These are phyloP conservation scores for Helianthus tuberosus DNA, from an alignment of 129 eudicot species.

Conservation along the genomic window DNA sequence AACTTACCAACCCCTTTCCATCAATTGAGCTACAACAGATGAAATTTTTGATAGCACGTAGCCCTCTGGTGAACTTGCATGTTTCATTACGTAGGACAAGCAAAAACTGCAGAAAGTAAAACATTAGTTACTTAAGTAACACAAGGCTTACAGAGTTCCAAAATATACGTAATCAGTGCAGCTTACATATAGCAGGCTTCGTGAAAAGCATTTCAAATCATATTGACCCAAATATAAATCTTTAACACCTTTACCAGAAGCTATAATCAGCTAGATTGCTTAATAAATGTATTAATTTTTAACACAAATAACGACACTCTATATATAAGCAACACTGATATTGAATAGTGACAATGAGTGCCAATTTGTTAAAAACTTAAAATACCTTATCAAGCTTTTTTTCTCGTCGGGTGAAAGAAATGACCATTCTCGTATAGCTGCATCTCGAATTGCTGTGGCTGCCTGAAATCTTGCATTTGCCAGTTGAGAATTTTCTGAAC, in stretches of 20 bases:
- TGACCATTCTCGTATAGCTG: constrained; percentile 92
- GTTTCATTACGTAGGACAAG: constrained; percentile 75
- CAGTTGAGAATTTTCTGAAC: constrained; percentile 85
- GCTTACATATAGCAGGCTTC: background rate
- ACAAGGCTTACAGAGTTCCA: constrained; percentile 25
- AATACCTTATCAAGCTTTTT: constrained; percentile 80
- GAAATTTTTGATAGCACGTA: constrained; percentile 89
- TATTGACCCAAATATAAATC: constrained; percentile 10
- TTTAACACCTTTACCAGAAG: background rate
- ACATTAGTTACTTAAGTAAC: constrained; percentile 18
- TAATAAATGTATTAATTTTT: background rate
- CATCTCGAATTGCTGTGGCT: constrained; percentile 85
- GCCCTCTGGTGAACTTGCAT: constrained; percentile 84
- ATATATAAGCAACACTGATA: constrained; percentile 10
- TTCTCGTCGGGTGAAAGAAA: constrained; percentile 68
- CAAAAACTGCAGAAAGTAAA: constrained; percentile 67
- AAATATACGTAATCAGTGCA: background rate
- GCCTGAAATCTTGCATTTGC: constrained; percentile 97
- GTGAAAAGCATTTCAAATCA: constrained; percentile 18
- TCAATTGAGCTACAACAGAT: constrained; percentile 93
- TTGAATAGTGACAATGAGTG: constrained; percentile 8
- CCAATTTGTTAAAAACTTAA: constrained; percentile 14
- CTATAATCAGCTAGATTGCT: background rate
- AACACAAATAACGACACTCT: background rate
- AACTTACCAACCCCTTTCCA: constrained; percentile 98